Conservation (phyloP, 192 early-diverging fungal genomes). For the Allomyces macrogynus region DNA sequence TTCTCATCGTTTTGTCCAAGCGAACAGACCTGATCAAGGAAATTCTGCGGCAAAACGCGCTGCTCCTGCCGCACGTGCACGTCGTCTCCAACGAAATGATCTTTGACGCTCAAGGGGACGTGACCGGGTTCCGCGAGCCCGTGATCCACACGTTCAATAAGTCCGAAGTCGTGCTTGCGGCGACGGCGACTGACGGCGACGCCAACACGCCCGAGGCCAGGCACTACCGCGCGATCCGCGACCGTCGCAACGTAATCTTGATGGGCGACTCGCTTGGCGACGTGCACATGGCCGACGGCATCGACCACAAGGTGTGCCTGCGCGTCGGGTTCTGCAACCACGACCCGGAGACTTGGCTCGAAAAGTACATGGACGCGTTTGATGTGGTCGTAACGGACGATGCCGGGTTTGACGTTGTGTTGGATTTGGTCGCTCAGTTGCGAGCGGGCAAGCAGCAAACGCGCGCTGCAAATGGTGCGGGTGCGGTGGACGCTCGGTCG, state of each 20-base stretch:
- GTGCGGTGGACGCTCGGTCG: no score
- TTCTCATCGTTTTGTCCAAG: not conserved
- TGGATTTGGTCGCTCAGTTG: no score
- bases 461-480: no score
- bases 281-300: constrained; percentile 41
- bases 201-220: not conserved
- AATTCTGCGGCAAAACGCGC: constrained; percentile 14
- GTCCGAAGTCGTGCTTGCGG: constrained; percentile 29
- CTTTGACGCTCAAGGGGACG: constrained; percentile 30
- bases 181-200: not conserved
- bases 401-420: not conserved
- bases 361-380: constrained; percentile 28
- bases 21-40: constrained; percentile 38
- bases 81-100: constrained; percentile 51
- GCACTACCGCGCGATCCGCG: constrained; percentile 16
- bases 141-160: constrained; percentile 58
- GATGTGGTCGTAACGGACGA: constrained; percentile 47
- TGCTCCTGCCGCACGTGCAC: constrained; percentile 34
- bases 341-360: constrained; percentile 24
- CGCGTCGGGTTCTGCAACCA: constrained; percentile 53
- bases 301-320: constrained; percentile 30
- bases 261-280: constrained; percentile 55
- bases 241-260: constrained; percentile 37
- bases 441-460: no score
- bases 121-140: constrained; percentile 38